Percentiles rank a stretch among this genome's conserved stretches.
These are phyloP conservation scores for Fusarium pseudograminearum DNA, from an alignment of 2,329 filamentous ascomycete genomes.

Conservation along the genomic window DNA sequence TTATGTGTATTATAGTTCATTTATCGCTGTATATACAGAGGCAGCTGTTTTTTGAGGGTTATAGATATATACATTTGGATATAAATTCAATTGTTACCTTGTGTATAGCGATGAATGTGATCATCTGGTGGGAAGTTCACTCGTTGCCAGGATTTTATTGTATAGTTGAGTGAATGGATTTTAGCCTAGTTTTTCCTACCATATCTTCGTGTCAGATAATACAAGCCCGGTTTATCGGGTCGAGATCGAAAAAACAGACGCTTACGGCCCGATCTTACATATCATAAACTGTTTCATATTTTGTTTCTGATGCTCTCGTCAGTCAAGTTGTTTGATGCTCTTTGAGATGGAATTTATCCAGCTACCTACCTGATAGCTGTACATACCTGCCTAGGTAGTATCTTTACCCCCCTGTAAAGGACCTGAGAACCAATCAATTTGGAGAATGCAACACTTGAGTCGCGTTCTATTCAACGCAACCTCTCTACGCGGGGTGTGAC, in stretches of 20 bases:
- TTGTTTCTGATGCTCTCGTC: not conserved
- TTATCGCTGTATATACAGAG: not conserved
- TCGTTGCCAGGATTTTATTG: too few species aligned
- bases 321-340: not conserved
- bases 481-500: constrained; percentile 50
- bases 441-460: not conserved
- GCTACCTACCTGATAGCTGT: not conserved
- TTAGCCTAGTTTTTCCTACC: not conserved
- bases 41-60: not conserved
- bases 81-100: not conserved
- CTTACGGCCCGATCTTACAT: not conserved
- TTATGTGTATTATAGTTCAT: not conserved
- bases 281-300: not conserved
- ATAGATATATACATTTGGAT: not conserved
- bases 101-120: not conserved
- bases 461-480: constrained; percentile 36
- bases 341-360: not conserved
- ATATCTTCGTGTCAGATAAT: not conserved
- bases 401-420: not conserved
- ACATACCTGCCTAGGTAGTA: not conserved
- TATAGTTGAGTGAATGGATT: not conserved
- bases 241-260: not conserved
- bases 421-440: not conserved
- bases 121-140: not conserved
- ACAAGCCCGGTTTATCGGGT: not conserved